Conservation (phyloP, 1,284 basidiomycete genomes). For the Pseudozyma pruni region DNA sequence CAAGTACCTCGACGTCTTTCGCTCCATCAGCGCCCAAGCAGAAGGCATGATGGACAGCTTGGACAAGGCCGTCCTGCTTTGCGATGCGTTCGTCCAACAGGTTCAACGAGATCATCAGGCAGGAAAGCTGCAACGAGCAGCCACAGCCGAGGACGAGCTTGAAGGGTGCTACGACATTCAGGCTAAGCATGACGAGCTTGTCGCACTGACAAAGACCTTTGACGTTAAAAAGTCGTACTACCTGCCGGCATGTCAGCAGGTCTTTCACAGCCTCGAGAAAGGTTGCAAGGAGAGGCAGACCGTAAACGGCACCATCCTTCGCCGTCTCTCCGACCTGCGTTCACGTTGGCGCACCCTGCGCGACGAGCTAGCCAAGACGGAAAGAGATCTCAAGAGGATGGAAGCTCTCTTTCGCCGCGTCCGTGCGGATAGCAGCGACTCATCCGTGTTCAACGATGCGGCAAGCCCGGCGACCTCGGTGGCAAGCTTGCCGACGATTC, state of each 20-base stretch:
- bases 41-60: constrained; percentile 95
- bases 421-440: constrained; percentile 37
- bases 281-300: constrained; percentile 88
- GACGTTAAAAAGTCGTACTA: constrained; percentile 76
- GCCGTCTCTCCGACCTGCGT: constrained; percentile 84
- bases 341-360: constrained; percentile 82
- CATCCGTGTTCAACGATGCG: constrained; percentile 25
- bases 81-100: constrained; percentile 73
- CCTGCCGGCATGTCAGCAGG: constrained; percentile 88
- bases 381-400: constrained; percentile 81
- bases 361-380: constrained; percentile 80
- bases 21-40: constrained; percentile 88
- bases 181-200: constrained; percentile 47
- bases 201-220: constrained; percentile 42
- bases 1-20: constrained; percentile 92
- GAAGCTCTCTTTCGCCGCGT: constrained; percentile 72
- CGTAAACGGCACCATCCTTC: constrained; percentile 90
- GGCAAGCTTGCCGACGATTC: constrained; percentile 27
- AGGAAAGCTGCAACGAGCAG: constrained; percentile 19
- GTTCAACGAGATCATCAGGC: constrained; percentile 33
- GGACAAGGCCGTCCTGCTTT: constrained; percentile 86
- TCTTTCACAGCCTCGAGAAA: constrained; percentile 90
- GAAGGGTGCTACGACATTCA: constrained; percentile 27
- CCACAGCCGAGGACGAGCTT: constrained; percentile 28
- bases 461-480: constrained; percentile 35